Base-by-base conservation (phyloP, 805 yeast genomes). In the Sugiyamaella lignohabitans region DNA sequence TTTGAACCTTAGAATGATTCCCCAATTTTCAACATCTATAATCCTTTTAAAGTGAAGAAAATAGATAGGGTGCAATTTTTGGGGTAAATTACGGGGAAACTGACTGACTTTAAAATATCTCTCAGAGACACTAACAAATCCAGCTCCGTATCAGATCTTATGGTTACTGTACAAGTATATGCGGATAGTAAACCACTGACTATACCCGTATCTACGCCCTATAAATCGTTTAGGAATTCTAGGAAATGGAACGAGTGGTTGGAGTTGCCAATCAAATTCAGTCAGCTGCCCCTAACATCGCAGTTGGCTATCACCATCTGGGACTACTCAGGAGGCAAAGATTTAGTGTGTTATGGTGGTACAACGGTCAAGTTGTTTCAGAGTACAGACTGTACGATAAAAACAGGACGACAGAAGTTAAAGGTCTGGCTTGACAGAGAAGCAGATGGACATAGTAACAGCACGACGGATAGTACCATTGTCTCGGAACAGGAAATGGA, bases 191-290 rank as follows among this genome's bases (percentile, higher is more conserved):
- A 73, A 49, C 74, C 78, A 1, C 46, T 78, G 20, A 72, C 80
- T 0, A 59, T 71, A 3, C 79, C 82, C 0, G 67, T 75, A 1
- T 66, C 70, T 5, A 73, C 82, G 0, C 63, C 76, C 1, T 76
- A 75, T 52, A 70, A 71, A 24, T 69, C 77, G 2, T 74, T 75
- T 52, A 68, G 69, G 48, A 38, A 34, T 16, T 47, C 55, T 21
- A 40, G 51, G 27, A 74, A 61, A 41, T 87, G 93, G 89, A 75
- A 82, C 54, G 78, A 79, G 50, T 82, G 87, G 84, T 63, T 87
- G 18, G 73, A 75, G 40, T 62, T 93, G 40, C 91, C 97, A 0
- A 74, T 89, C 2, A 71, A 73, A 45, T 78, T 84, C 53, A 75
- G 76, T 45, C 93, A 87, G 57, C 62, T 91, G n/a, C 82, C 86